Conservation (phyloP, 257 asterid genomes). For the Plectranthus barbatus region DNA sequence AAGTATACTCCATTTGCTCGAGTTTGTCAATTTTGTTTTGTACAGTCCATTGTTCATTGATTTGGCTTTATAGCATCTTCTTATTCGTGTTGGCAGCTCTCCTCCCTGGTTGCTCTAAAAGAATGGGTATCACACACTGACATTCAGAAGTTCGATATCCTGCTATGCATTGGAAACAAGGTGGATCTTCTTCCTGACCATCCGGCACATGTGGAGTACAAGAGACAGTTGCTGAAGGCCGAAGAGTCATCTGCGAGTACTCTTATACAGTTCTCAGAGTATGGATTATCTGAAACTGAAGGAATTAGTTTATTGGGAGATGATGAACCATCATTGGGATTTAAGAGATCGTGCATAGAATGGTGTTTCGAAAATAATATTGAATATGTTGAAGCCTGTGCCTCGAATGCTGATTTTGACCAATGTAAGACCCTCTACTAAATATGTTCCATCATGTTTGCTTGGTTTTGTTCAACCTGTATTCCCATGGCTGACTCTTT, state of each 20-base stretch:
- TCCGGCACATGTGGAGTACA: slow-evolving; percentile 75
- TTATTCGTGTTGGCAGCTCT: slow-evolving; percentile 40
- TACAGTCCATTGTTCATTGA: neutral
- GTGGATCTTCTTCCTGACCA: slow-evolving; percentile 88
- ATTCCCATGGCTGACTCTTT: neutral
- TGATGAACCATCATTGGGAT: slow-evolving; percentile 47
- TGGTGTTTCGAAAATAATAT: slow-evolving; percentile 84
- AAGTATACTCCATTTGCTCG: slow-evolving; percentile 21
- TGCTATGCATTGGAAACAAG: slow-evolving; percentile 85
- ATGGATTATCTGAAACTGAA: slow-evolving; percentile 81
- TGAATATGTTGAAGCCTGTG: slow-evolving; percentile 91
- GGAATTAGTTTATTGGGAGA: slow-evolving; percentile 78
- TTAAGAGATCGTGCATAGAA: slow-evolving; percentile 46
- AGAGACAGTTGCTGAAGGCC: slow-evolving; percentile 45
- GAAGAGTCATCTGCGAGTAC: slow-evolving; percentile 35
- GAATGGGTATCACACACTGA: slow-evolving; percentile 66
- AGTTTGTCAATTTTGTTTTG: neutral
- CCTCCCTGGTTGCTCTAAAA: slow-evolving; percentile 63
- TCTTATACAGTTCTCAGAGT: slow-evolving; percentile 31
- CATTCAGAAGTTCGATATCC: slow-evolving; percentile 62
- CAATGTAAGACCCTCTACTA: slow-evolving; percentile 45
- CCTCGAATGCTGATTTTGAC: slow-evolving; percentile 79
- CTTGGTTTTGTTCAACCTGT: neutral
- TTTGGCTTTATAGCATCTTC: slow-evolving; percentile 1
- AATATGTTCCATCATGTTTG: neutral